Evolutionary conservation across 2,329 filamentous ascomycete species (phyloP).

Genomic region (Ceratocystiopsis brevicomis): DNA sequence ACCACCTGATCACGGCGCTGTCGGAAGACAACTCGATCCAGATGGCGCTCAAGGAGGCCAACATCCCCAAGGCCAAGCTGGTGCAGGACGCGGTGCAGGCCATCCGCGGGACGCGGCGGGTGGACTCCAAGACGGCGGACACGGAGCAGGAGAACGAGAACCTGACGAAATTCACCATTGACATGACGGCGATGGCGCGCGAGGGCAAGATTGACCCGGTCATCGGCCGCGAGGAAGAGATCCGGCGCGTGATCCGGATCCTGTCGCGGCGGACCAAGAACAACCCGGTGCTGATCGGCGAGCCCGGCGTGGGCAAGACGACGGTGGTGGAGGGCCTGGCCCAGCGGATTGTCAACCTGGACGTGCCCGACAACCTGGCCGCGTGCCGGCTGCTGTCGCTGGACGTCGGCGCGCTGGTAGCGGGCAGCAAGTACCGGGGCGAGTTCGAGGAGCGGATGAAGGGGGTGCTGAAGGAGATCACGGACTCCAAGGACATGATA

Average conservation of each 20-base stretch:
- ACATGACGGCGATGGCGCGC: slow-evolving; percentile 90
- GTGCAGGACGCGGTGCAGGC: slow-evolving; percentile 79
- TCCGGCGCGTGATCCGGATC: slow-evolving; percentile 78
- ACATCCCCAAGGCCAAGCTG: slow-evolving; percentile 78
- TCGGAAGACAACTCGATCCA: slow-evolving; percentile 64
- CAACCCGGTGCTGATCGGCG: slow-evolving; percentile 93
- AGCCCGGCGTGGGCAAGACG: slow-evolving; percentile 96
- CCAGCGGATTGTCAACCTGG: slow-evolving; percentile 85
- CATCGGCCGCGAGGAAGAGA: slow-evolving; percentile 92
- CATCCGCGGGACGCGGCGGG: slow-evolving; percentile 79
- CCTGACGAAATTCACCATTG: slow-evolving; percentile 92
- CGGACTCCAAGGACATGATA: slow-evolving; percentile 88
- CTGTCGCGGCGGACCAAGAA: slow-evolving; percentile 91
- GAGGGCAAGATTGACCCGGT: slow-evolving; percentile 97
- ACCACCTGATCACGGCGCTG: slow-evolving; percentile 77
- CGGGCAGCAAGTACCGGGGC: slow-evolving; percentile 94
- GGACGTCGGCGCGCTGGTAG: slow-evolving; percentile 85
- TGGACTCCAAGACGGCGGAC: slow-evolving; percentile 93
- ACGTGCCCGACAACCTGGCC: slow-evolving; percentile 88
- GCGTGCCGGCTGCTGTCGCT: slow-evolving; percentile 87
- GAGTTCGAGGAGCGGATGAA: slow-evolving; percentile 99
- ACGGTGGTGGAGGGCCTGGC: slow-evolving; percentile 93
- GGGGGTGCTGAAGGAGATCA: slow-evolving; percentile 91
- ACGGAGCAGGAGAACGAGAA: slow-evolving; percentile 87
- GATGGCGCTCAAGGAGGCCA: slow-evolving; percentile 59